Conservation (phyloP, 2,329 filamentous ascomycete genomes). For the Claviceps spartinae region DNA sequence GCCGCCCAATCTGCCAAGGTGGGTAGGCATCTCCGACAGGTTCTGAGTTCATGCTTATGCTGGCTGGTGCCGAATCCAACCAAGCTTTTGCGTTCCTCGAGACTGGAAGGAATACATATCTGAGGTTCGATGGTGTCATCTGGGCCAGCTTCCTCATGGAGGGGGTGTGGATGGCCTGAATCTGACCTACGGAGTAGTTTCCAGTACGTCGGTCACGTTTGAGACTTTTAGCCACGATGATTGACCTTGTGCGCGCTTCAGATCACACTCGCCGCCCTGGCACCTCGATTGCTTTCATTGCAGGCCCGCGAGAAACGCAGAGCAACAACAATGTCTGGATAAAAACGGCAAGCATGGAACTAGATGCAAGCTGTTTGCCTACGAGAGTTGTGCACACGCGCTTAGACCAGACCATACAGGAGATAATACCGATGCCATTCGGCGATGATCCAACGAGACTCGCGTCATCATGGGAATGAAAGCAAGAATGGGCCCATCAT, state of each 20-base stretch:
- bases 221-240: neutral
- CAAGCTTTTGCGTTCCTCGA: neutral
- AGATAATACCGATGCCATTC: too few relatives aligned
- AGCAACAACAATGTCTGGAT: neutral
- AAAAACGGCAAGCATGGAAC: too few relatives aligned
- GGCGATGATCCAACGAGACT: too few relatives aligned
- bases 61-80: neutral
- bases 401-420: too few relatives aligned
- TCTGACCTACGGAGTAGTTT: neutral
- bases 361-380: too few relatives aligned
- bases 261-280: neutral
- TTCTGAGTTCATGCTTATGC: neutral
- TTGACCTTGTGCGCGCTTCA: neutral
- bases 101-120: neutral
- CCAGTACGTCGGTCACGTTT: neutral
- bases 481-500: too few relatives aligned
- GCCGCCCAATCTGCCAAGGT: neutral
- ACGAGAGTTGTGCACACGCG: too few relatives aligned
- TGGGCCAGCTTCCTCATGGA: neutral
- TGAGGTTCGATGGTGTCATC: neutral
- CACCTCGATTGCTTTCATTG: neutral
- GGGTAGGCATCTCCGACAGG: conserved; percentile 1
- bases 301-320: neutral
- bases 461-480: too few relatives aligned
- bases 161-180: neutral